Percentiles rank a stretch among this genome's conserved stretches.
These are phyloP conservation scores for Coemansia sp. DNA, from an alignment of 192 early-diverging fungal species.

Conservation along the genomic window DNA sequence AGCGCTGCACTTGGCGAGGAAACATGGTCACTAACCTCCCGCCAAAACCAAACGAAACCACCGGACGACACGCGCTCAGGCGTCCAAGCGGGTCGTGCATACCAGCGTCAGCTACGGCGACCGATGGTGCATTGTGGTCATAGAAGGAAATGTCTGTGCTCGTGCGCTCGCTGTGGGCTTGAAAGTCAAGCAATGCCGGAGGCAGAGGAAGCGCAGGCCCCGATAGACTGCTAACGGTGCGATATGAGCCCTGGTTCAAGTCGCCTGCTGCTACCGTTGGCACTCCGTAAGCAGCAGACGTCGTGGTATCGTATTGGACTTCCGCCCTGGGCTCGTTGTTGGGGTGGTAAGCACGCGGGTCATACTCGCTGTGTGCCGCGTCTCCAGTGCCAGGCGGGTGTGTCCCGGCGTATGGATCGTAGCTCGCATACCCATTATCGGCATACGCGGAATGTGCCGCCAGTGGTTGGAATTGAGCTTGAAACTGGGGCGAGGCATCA, in stretches of 20 bases:
- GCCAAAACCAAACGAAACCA: conserved; percentile 75
- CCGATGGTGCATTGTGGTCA: conserved; percentile 3
- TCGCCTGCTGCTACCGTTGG: background rate
- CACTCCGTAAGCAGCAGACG: background rate
- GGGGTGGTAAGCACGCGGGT: background rate
- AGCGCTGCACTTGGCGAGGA: conserved; percentile 60
- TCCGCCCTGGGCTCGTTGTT: background rate
- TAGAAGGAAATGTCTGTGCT: conserved; percentile 25
- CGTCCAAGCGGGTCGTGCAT: conserved; percentile 31
- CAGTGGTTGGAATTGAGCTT: background rate
- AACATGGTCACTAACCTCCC: conserved; percentile 67
- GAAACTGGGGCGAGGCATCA: too few species aligned
- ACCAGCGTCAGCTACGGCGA: background rate
- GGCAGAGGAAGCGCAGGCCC: conserved; percentile 4
- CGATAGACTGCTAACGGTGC: conserved; percentile 12
- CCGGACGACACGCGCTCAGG: conserved; percentile 43
- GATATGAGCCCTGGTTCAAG: background rate
- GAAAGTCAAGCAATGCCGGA: conserved; percentile 8
- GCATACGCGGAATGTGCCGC: background rate
- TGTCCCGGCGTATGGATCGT: background rate
- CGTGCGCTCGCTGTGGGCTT: conserved; percentile 22
- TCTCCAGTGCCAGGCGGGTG: background rate
- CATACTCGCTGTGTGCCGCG: background rate
- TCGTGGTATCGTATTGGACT: background rate
- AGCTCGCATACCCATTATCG: background rate